Evolutionary conservation across 352 stramenopile genomes (phyloP), one percentile per base, ranked within the genome.

Genomic region (Plasmopara muralis): DNA sequence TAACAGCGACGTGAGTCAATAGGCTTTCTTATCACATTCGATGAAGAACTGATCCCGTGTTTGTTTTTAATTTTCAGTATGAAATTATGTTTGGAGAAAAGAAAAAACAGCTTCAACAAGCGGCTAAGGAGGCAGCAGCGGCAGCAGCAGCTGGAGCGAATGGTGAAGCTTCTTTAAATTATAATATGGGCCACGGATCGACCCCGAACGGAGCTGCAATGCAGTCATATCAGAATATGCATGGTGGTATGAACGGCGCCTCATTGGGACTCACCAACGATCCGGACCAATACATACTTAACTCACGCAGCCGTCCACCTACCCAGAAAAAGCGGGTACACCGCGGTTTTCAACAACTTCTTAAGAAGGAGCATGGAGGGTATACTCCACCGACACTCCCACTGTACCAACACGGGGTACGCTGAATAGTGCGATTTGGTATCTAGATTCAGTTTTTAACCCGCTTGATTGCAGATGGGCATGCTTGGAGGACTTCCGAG

Each of bases 71-170:
- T 47, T 47, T 43, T 5, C 53, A 91, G 80, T 91, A 91, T 48
- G 80, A 91, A 35, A 83, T 85, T 50, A 67, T 91, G 48, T 91
- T 89, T 68, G 80, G 80, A 9, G 80, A 91, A 44, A 87, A 87
- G 67, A 90, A 90, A 57, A 89, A 77, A 39, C 59, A 72, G 31
- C 43, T 71, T 50, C 63, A 71, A 52, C 59, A 68, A 55, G 63
- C 63, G 1, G 63, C 63, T 13, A 81, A 81, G 30, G 72, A 83
- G 28, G 67, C 66, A 5, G 67, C 68, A 2, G 62, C 65, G 14
- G 67, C 62, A 43, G 59, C 66, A 16, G 57, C 58, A 7, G 56
- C 60, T 0, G 51, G 55, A 47, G 56, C 66, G 33, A 70, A 68
- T 58, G 57, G 56, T 31, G 60, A 76, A 41, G 55, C 53, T 25